Base-by-base conservation (phyloP, 257 asterid genomes). In the Dorcoceras hygrometricum region DNA sequence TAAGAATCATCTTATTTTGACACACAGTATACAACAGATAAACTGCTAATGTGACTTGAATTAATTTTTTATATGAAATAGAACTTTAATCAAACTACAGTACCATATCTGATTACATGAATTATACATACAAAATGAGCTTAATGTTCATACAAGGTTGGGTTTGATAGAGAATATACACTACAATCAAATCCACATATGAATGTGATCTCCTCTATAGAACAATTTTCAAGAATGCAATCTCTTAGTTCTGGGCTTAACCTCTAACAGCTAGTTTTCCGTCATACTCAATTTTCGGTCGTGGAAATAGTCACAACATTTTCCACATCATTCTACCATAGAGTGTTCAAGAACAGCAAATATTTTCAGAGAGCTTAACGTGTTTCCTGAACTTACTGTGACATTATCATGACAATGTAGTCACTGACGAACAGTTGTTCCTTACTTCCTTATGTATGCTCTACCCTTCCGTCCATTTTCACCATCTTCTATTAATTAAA, bases 361-460 rank as follows among this genome's bases (percentile, higher is more conserved):
- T 27, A 66, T 81, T 56, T 84, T 89, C 68, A 77, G 80, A 34
- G 62, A 71, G 23, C 73, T 84, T 61, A 90, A 90, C 77, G 75
- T 90, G 79, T 84, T 81, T 24, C 95, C 97, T 18, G 63, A 78
- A 69, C 89, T 75, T 18, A 86, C 76, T 22, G 70, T 73, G 23
- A 85, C 23, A 36, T 22, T 63, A 36, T 4, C 32, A 19, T 11
- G 64, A 34, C 19, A 32, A 53, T 4, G 75, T 63, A 1, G 46
- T 24, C 20, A 20, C 28, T 25, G 76, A 39, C 6, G 36, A 39
- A 39, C 50, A 12, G n/a, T 39, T 39, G 50, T 39, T 39, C 50
- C n/a, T 11, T 39, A 39, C 14, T 39, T 39, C 50, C n/a, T 11
- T 39, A 39, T 39, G 50, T 11, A 14, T n/a, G 14, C 50, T 39